A percentile compares a stretch with the other conserved stretches of the same genome.
These are phyloP conservation scores for Panicum hallii DNA, from an alignment of 202 grass and related monocot genomes.

Conservation along the genomic window DNA sequence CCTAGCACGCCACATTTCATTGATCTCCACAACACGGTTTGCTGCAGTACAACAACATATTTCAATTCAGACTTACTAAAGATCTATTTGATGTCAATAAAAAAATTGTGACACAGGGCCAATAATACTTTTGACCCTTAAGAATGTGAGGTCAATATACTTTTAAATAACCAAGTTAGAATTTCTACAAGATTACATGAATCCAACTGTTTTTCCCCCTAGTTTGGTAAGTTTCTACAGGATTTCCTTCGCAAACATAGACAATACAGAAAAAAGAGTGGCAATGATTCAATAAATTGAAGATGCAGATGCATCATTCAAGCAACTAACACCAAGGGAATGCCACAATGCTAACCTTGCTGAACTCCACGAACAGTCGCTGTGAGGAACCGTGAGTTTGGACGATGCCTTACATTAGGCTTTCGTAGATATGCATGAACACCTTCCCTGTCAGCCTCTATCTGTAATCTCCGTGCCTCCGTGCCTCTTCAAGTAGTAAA, in stretches of 20 bases:
- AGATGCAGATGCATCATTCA: neutral
- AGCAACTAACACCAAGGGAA: neutral
- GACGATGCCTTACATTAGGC: conserved; percentile 75
- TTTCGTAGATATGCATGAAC: conserved; percentile 69
- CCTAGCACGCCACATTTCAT: conserved; percentile 92
- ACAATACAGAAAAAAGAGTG: conserved; percentile 8
- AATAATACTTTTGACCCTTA: neutral
- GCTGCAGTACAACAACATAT: conserved; percentile 56
- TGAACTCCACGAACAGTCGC: conserved; percentile 92
- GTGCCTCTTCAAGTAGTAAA: conserved; percentile 82
- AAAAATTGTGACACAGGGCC: neutral
- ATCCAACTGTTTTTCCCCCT: neutral
- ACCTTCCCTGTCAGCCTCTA: conserved; percentile 82
- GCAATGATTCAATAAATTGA: neutral
- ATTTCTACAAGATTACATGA: neutral
- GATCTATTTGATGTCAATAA: neutral
- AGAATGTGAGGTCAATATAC: neutral
- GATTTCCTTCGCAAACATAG: neutral
- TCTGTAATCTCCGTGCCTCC: conserved; percentile 67
- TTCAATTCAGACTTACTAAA: conserved; percentile 12
- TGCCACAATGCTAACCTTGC: conserved; percentile 67
- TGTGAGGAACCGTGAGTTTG: conserved; percentile 92
- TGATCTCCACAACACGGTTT: conserved; percentile 80
- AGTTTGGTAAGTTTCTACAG: neutral
- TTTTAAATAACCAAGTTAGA: neutral